phyloP scores from a whole-genome alignment of 2,329 filamentous ascomycete species.

The Sarocladium kiliense region DNA sequence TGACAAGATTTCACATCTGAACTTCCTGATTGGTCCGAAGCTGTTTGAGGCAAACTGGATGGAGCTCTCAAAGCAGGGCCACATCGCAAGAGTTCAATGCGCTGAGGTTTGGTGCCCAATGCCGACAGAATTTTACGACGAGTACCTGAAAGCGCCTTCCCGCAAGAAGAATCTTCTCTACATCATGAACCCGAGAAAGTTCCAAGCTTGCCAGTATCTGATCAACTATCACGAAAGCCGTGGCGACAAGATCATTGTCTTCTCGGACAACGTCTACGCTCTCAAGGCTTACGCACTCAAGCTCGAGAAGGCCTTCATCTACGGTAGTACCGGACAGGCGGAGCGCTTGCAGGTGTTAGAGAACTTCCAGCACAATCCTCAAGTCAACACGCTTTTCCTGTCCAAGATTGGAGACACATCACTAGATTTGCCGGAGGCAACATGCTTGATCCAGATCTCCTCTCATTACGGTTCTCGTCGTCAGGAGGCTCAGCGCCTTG shows the following conservation, averaged over 20 bases:
- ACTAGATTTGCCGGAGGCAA: slow-evolving; percentile 86
- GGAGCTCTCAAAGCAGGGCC: slow-evolving; percentile 92
- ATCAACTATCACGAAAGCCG: slow-evolving; percentile 90
- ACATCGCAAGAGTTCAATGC: slow-evolving; percentile 95
- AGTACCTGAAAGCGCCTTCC: slow-evolving; percentile 71
- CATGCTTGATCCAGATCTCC: slow-evolving; percentile 90
- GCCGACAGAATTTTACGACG: slow-evolving; percentile 96
- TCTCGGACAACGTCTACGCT: slow-evolving; percentile 90
- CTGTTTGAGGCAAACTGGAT: slow-evolving; percentile 99
- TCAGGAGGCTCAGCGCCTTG: slow-evolving; percentile 87
- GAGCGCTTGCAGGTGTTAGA: slow-evolving; percentile 80
- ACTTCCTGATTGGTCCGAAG: slow-evolving; percentile 96
- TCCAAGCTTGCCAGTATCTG: slow-evolving; percentile 88
- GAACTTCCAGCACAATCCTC: slow-evolving; percentile 85
- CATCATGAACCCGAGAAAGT: slow-evolving; percentile 95
- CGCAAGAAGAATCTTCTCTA: slow-evolving; percentile 57
- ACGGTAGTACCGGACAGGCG: slow-evolving; percentile 72
- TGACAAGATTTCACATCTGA: slow-evolving; percentile 95
- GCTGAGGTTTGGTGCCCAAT: slow-evolving; percentile 99
- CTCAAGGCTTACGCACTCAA: slow-evolving; percentile 75
- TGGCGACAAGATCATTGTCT: slow-evolving; percentile 94
- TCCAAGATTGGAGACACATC: slow-evolving; percentile 96
- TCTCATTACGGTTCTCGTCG: slow-evolving; percentile 91
- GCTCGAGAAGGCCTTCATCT: slow-evolving; percentile 79
- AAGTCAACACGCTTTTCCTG: slow-evolving; percentile 83